Percentiles rank a stretch among this genome's conserved stretches.
Conservation (phyloP, 2,329 filamentous ascomycete genomes). For the Taxawa tesnikishii region DNA sequence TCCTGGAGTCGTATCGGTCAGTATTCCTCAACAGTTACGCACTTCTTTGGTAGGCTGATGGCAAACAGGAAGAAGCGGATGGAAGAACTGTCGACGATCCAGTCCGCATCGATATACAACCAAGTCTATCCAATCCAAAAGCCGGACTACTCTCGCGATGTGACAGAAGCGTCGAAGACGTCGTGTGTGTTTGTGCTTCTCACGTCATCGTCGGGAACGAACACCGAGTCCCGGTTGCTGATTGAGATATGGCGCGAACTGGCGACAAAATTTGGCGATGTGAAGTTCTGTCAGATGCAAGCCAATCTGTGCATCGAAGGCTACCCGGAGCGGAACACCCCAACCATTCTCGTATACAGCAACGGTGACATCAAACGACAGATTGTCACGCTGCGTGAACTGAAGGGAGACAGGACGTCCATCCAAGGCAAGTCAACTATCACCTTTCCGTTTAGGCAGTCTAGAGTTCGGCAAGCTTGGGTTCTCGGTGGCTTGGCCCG, state of each 20-base stretch:
- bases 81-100: slow-evolving; percentile 63
- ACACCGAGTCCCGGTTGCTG: slow-evolving; percentile 73
- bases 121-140: slow-evolving; percentile 90
- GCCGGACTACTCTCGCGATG: slow-evolving; percentile 80
- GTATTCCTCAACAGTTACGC: slow-evolving; percentile 1
- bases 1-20: slow-evolving; percentile 71
- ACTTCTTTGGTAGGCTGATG: not conserved
- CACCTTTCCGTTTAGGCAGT: not conserved
- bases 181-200: slow-evolving; percentile 63
- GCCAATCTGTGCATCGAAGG: slow-evolving; percentile 90
- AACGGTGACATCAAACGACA: slow-evolving; percentile 89
- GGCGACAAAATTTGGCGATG: slow-evolving; percentile 74
- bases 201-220: slow-evolving; percentile 64
- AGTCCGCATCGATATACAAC: slow-evolving; percentile 70
- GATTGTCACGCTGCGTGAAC: slow-evolving; percentile 72
- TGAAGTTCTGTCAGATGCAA: slow-evolving; percentile 96
- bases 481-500: too few relatives aligned
- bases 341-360: slow-evolving; percentile 84
- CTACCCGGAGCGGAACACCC: slow-evolving; percentile 89
- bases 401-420: slow-evolving; percentile 60
- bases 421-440: slow-evolving; percentile 37
- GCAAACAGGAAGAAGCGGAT: slow-evolving; percentile 59
- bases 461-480: too few relatives aligned
- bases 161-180: slow-evolving; percentile 77
- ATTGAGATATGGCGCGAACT: slow-evolving; percentile 77